These are phyloP conservation scores for Thalassiosira profunda DNA, from an alignment of 108 stramenopile species.

Conservation along the genomic window DNA sequence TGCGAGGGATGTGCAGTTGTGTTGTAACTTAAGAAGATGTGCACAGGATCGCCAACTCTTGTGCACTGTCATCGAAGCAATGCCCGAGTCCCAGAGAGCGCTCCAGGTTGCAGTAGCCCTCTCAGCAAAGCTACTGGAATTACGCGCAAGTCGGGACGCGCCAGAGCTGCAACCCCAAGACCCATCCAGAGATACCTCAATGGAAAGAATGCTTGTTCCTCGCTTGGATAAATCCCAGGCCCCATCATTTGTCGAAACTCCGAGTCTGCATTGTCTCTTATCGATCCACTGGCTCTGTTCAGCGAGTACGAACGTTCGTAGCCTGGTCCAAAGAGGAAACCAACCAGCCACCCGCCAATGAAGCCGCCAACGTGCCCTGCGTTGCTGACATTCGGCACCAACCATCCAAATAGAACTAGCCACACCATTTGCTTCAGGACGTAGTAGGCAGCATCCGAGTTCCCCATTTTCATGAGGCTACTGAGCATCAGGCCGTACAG, in stretches of 20 bases:
- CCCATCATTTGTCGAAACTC: slow-evolving; percentile 77
- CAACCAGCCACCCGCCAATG: slow-evolving; percentile 64
- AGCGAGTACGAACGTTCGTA: slow-evolving; percentile 62
- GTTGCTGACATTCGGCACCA: slow-evolving; percentile 65
- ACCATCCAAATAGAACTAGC: slow-evolving; percentile 54
- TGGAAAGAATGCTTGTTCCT: slow-evolving; percentile 46
- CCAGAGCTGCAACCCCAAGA: slow-evolving; percentile 15
- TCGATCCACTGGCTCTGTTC: slow-evolving; percentile 30
- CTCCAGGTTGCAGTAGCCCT: slow-evolving; percentile 38
- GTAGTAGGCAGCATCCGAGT: slow-evolving; percentile 36
- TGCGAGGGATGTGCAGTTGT: no score
- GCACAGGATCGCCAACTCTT: no score
- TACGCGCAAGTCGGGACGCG: slow-evolving; percentile 34
- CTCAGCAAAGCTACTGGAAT: slow-evolving; percentile 40
- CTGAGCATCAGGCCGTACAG: slow-evolving; percentile 77
- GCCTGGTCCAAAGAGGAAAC: slow-evolving; percentile 66
- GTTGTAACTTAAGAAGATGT: no score
- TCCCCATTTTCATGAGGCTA: slow-evolving; percentile 69
- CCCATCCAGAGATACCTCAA: slow-evolving; percentile 54
- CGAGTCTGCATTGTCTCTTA: slow-evolving; percentile 54
- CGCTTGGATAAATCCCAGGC: slow-evolving; percentile 56
- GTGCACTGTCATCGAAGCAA: slow-evolving; percentile 18
- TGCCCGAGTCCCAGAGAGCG: slow-evolving; percentile 32
- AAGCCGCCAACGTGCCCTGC: slow-evolving; percentile 81
- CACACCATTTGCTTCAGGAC: slow-evolving; percentile 63